A percentile compares a stretch with the other conserved stretches of the same genome.
Conservation (phyloP, 257 asterid genomes). For the Vinca minor region DNA sequence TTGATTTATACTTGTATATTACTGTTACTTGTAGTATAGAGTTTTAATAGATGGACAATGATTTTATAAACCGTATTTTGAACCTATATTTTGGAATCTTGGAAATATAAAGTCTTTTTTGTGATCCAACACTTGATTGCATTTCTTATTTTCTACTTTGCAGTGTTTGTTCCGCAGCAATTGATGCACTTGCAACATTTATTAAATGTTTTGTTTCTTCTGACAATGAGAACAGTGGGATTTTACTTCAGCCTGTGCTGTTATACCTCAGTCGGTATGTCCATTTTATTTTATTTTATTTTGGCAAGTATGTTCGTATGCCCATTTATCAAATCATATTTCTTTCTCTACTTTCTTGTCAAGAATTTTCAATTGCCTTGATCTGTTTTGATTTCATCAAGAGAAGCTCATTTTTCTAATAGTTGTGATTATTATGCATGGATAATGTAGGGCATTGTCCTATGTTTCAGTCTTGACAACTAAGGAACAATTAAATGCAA, state of each 20-base stretch:
- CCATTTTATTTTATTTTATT: too few relatives aligned
- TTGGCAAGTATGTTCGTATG: too few relatives aligned
- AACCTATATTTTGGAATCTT: neutral
- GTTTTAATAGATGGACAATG: neutral
- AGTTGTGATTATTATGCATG: constrained; percentile 15
- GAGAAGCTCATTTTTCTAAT: constrained; percentile 19
- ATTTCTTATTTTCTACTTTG: constrained; percentile 26
- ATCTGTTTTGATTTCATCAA: constrained; percentile 12
- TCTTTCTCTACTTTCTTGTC: constrained; percentile 2
- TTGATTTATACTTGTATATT: neutral
- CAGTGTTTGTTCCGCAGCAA: constrained; percentile 93
- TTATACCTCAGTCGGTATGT: constrained; percentile 72
- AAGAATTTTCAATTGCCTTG: constrained; percentile 1
- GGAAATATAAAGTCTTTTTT: neutral
- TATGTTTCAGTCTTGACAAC: constrained; percentile 51
- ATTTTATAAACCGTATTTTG: neutral
- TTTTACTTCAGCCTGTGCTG: constrained; percentile 88
- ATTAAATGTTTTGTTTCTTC: constrained; percentile 73
- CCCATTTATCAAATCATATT: neutral
- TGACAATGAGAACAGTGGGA: constrained; percentile 57
- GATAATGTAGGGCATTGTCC: constrained; percentile 68
- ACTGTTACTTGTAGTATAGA: neutral
- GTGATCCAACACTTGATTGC: constrained; percentile 3
- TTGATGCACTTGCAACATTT: constrained; percentile 78
- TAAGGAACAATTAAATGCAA: constrained; percentile 54